Evolutionary conservation across 129 eudicot genomes (phyloP), one percentile per base, ranked within the genome.

Genomic region (Lactuca saligna): DNA sequence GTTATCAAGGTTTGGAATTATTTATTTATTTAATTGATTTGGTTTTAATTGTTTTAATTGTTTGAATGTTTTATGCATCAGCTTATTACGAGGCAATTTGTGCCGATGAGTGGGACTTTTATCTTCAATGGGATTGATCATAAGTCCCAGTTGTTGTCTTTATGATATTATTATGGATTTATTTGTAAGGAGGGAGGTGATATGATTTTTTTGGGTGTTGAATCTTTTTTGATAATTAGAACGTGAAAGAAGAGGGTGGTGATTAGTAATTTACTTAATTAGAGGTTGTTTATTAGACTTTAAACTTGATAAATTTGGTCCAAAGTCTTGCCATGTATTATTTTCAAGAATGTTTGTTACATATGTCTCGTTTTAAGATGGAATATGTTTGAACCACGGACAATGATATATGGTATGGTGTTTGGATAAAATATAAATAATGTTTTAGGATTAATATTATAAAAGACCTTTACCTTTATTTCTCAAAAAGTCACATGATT

Each of bases 81-180:
- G 98, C 95, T 89, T 7, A 86, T 92, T 70, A 93, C 98, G 39
- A 63, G 81, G 58, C 98, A 93, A 65, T 93, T 93, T 71, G 85
- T 89, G 62, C 98, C 98, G 5, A 78, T 93, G 95, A 73, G 78
- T 42, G 98, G 98, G 67, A 93, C 96, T 59, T 93, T 93, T 70
- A 83, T 93, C 81, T 86, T 93, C 79, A 89, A 89, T 50, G 98
- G 95, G 73, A 81, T 93, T 9, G 96, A 93, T 77, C 98, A 84
- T 84, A 93, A 87, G 63, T 93, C 98, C 51, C 98, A 88, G 64
- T 64, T 93, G 72, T 63, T 92, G 74, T 77, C 70, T 1, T 79
- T 92, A 49, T 92, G 75, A 75, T 63, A 60, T 60, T 50, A 39
- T 13, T 41, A 39, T 13, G 11, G 29, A 62, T 35, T 35, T 35